These are phyloP conservation scores for Linanthus parryae DNA, from an alignment of 148 eudicot species.

Conservation along the genomic window DNA sequence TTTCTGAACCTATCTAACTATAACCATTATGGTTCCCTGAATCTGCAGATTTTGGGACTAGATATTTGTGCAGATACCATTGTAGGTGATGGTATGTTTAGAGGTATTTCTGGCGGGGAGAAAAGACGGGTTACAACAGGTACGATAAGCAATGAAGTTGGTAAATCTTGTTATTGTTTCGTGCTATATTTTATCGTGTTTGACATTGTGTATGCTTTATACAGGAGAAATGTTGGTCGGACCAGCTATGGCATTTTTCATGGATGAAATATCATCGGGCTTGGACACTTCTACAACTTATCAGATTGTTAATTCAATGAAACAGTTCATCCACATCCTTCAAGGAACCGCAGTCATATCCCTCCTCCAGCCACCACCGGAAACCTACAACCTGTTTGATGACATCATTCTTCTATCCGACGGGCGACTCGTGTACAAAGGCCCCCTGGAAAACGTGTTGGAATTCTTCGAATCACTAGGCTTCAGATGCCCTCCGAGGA, in stretches of 20 bases:
- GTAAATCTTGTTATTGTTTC: no score
- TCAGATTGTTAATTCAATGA: constrained; percentile 1
- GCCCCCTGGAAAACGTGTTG: constrained; percentile 9
- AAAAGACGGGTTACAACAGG: constrained; percentile 23
- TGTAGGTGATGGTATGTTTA: constrained; percentile 19
- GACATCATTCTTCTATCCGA: constrained; percentile 11
- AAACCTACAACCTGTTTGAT: constrained; percentile 10
- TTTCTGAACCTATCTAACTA: no score
- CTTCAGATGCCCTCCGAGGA: constrained; percentile 9
- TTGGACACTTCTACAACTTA: constrained; percentile 7
- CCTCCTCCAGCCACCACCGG: constrained; percentile 14
- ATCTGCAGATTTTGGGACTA: constrained; percentile 20
- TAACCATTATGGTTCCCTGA: no score
- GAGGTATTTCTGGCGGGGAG: constrained; percentile 26
- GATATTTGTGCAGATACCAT: constrained; percentile 22
- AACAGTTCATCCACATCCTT: constrained; percentile 7
- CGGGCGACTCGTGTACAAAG: constrained; percentile 10
- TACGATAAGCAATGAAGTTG: neutral
- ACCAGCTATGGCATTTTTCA: constrained; percentile 4
- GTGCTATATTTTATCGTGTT: no score
- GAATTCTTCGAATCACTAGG: constrained; percentile 7
- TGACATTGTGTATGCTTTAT: neutral
- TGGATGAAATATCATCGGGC: constrained; percentile 12
- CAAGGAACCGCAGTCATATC: constrained; percentile 9
- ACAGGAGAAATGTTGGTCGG: constrained; percentile 12